Evolutionary conservation across 2,329 filamentous ascomycete genomes (phyloP).

Genomic region (Sclerotinia subarctica): DNA sequence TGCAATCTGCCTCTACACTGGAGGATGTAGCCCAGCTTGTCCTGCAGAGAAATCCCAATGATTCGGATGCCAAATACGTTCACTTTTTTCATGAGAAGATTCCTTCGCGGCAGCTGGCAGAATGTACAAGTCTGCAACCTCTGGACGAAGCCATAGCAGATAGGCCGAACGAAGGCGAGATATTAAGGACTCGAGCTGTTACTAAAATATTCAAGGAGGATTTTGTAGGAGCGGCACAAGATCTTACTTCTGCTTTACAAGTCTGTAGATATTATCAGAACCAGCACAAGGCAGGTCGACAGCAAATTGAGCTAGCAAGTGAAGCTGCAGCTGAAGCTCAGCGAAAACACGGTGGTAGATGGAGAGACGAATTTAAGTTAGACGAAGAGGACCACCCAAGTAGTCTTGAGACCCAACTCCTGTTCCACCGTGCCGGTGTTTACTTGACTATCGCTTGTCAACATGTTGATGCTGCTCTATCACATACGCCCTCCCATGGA

Average conservation of each 20-base stretch:
- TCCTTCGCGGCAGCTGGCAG: constrained; percentile 67
- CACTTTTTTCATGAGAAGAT: constrained; percentile 93
- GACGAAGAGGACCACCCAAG: constrained; percentile 67
- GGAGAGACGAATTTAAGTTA: constrained; percentile 50
- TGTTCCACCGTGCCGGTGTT: constrained; percentile 72
- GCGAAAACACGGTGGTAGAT: constrained; percentile 36
- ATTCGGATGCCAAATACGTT: constrained; percentile 79
- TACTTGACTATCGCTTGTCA: constrained; percentile 71
- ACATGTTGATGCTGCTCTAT: constrained; percentile 56
- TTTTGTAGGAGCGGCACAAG: constrained; percentile 63
- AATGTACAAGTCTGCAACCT: constrained; percentile 65
- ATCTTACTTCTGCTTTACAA: constrained; percentile 66
- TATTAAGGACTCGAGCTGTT: constrained; percentile 69
- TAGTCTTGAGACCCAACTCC: constrained; percentile 69
- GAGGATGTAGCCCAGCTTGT: constrained; percentile 75
- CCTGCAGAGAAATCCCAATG: constrained; percentile 63
- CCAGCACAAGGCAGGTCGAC: constrained; percentile 39
- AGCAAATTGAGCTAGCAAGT: constrained; percentile 51
- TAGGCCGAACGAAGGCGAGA: constrained; percentile 61
- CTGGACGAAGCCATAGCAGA: constrained; percentile 66
- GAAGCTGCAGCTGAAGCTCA: constrained; percentile 37
- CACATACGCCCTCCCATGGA: constrained; percentile 28
- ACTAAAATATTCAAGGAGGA: constrained; percentile 75
- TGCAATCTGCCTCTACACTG: constrained; percentile 74
- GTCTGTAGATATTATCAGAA: constrained; percentile 40